These are phyloP conservation scores for Lomentospora prolificans DNA, from an alignment of 2,329 filamentous ascomycete species.

Conservation along the genomic window DNA sequence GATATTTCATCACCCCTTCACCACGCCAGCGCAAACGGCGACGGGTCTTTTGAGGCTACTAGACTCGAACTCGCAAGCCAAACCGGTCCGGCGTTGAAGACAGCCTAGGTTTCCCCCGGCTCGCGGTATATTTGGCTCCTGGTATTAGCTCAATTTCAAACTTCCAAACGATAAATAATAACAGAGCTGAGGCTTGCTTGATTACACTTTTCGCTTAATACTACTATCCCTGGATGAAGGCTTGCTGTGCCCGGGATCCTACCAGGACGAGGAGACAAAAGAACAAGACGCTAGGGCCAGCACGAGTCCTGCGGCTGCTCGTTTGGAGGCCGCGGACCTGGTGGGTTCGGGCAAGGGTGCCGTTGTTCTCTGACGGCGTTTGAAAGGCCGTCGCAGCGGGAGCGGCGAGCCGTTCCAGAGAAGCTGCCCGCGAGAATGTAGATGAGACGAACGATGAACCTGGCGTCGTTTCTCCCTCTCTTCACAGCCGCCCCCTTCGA, in stretches of 20 bases:
- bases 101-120: too few relatives aligned
- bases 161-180: neutral
- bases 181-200: neutral
- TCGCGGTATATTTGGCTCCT: neutral
- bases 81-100: too few relatives aligned
- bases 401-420: too few relatives aligned
- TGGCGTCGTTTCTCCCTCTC: constrained; percentile 1
- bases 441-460: constrained; percentile 9
- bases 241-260: neutral
- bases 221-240: neutral
- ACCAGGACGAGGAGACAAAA: too few relatives aligned
- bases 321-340: neutral
- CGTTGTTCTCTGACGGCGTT: neutral
- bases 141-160: neutral
- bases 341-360: neutral
- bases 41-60: too few relatives aligned
- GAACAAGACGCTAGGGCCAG: too few relatives aligned
- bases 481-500: neutral
- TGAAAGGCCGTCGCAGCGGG: too few relatives aligned
- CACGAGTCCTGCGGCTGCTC: neutral
- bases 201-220: neutral
- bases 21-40: too few relatives aligned
- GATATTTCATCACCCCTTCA: too few relatives aligned
- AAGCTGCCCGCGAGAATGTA: neutral
- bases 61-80: neutral